These are phyloP conservation scores for Pinguiococcus pyrenoidosus DNA, from an alignment of 108 stramenopile genomes.

Conservation along the genomic window DNA sequence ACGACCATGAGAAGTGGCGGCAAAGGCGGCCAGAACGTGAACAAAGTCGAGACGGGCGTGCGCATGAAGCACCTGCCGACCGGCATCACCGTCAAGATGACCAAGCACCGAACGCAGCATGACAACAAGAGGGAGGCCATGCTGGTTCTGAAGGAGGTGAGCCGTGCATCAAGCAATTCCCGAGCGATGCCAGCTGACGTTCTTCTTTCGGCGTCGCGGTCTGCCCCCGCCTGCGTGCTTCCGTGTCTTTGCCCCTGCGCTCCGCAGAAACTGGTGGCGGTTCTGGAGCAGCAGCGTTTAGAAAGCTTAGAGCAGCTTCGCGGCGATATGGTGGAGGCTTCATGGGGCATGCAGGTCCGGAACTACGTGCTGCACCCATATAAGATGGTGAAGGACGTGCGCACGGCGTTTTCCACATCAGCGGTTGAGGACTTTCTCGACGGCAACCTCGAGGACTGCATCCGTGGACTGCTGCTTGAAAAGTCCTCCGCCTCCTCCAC, in stretches of 20 bases:
- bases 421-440: constrained; percentile 64
- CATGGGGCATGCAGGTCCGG: constrained; percentile 89
- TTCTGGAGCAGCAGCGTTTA: constrained; percentile 21
- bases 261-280: constrained; percentile 21
- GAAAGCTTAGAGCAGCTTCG: constrained; percentile 16
- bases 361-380: constrained; percentile 96
- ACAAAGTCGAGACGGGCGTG: constrained; percentile 38
- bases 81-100: constrained; percentile 24
- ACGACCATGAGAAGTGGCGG: constrained; percentile 31
- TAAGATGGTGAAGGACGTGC: constrained; percentile 83
- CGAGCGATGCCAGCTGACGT: background rate
- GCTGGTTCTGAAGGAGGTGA: background rate
- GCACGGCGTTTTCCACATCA: constrained; percentile 65
- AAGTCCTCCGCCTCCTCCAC: too few species aligned
- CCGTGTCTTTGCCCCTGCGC: too few species aligned
- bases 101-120: constrained; percentile 24
- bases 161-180: background rate
- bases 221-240: too few species aligned
- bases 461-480: background rate
- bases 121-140: constrained; percentile 6
- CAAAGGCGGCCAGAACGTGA: constrained; percentile 35
- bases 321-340: constrained; percentile 32
- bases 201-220: too few species aligned
- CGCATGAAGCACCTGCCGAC: constrained; percentile 34
- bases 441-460: constrained; percentile 40